Evolutionary conservation across 176 grass and related monocot genomes (phyloP).

Genomic region (Bromus sterilis): DNA sequence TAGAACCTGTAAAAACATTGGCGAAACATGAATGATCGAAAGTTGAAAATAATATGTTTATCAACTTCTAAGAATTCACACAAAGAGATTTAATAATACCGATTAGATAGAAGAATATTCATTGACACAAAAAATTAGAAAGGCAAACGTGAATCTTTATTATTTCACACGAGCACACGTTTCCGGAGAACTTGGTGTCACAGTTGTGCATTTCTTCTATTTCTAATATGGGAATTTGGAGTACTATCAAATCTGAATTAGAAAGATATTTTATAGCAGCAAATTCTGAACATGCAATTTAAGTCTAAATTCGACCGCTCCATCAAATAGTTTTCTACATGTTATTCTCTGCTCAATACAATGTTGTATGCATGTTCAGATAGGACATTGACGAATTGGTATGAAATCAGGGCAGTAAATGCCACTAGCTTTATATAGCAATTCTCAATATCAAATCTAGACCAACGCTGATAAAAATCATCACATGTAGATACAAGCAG

Average conservation of each 20-base stretch:
- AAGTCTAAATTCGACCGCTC: neutral
- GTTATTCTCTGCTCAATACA: neutral
- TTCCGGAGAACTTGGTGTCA: neutral
- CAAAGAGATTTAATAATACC: neutral
- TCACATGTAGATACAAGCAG: neutral
- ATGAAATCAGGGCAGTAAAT: neutral
- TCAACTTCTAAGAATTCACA: neutral
- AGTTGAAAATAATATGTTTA: neutral
- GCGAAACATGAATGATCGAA: too few species aligned
- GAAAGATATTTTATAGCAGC: too few species aligned
- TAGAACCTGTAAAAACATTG: neutral
- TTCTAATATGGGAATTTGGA: too few species aligned
- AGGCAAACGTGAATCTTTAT: neutral
- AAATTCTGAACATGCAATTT: neutral
- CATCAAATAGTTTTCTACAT: neutral
- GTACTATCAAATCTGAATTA: too few species aligned
- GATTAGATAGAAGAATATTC: neutral
- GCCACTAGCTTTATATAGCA: neutral
- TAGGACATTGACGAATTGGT: neutral
- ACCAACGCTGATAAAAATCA: neutral
- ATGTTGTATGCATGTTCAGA: too few species aligned
- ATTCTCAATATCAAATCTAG: neutral
- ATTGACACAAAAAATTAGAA: neutral
- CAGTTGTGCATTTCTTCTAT: neutral
- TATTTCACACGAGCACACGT: too few species aligned